Base-by-base conservation (phyloP, 768 basidiomycete species). In the Hydnomerulius pinastri region DNA sequence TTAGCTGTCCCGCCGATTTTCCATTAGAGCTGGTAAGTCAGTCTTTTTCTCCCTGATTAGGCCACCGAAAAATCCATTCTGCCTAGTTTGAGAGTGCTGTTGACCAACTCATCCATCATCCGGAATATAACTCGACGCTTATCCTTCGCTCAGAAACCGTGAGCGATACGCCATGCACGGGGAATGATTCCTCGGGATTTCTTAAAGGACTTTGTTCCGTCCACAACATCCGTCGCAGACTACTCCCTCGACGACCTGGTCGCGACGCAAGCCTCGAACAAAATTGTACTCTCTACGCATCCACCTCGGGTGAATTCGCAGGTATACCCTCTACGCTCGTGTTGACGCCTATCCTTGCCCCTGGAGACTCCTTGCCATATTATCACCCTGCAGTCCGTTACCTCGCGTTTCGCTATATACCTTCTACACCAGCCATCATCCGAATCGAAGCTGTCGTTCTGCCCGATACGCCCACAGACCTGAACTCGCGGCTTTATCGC, bases 121-220 rank as follows among this genome's bases (percentile, higher is more conserved):
- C 95, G 6, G 95, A 98, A 62, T 91, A 92, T 65, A 96, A 95
- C 63, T 92, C 92, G 0, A 88, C 90, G 0, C 78, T 96, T 23
- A 96, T 98, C 49, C 73, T 98, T 15, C 82, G 95, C 2, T 89
- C 93, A 0, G 90, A 96, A 32, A 79, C 78, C 3, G 42, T 89
- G 30, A 40, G 36, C n/a, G 60, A 66, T 32, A 56, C 52, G 2
- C 20, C 4, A 11, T 36, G 46, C 17, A 63, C 65, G 6, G 77
- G 83, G 38, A 59, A 71, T 27, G 7, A 13, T 1, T 13, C 21
- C 6, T 13, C 30, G 21, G 23, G 29, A 5, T 23, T 51, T 62
- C 66, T 86, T 20, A 59, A 71, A 2, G 77, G 70, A 8, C 62
- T 75, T 23, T 59, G 53, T 1, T 68, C 76, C 6, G 64, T 78